phyloP scores from a whole-genome alignment of 1,284 basidiomycete species.

The Fomitopsis pinicola region DNA sequence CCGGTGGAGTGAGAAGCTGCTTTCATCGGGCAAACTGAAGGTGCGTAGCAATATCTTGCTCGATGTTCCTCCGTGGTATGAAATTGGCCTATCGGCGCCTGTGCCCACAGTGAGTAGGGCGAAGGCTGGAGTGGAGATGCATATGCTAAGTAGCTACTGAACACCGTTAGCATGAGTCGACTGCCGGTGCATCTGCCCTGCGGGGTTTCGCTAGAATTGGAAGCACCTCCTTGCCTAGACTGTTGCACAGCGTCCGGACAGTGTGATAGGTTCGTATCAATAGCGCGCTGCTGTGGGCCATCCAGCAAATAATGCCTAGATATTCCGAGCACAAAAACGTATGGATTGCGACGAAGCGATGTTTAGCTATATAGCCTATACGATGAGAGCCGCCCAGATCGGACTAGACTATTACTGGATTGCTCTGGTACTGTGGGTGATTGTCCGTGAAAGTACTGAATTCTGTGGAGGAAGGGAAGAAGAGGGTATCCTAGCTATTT shows the following conservation, averaged over 20 bases:
- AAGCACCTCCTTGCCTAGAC: not conserved
- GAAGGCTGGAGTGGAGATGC: not conserved
- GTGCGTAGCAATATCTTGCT: not conserved
- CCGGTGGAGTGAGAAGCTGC: not conserved
- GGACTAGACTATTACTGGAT: not conserved
- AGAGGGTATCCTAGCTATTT: conserved; percentile 2
- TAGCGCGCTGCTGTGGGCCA: too few species aligned
- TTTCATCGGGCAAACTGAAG: not conserved
- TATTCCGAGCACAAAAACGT: not conserved
- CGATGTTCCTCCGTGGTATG: not conserved
- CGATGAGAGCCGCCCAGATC: not conserved
- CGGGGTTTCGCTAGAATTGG: not conserved
- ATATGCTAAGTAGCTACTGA: not conserved
- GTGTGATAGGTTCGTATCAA: too few species aligned
- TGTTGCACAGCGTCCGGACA: not conserved
- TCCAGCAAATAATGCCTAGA: too few species aligned
- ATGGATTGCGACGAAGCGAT: not conserved
- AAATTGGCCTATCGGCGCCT: not conserved
- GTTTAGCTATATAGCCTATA: not conserved
- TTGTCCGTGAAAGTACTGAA: not conserved
- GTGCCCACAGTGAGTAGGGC: not conserved
- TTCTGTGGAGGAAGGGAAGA: not conserved
- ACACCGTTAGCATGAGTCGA: not conserved
- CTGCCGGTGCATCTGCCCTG: not conserved
- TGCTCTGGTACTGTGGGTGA: not conserved